phyloP scores from a whole-genome alignment of 495 filamentous ascomycete species.

The Podospora comata region DNA sequence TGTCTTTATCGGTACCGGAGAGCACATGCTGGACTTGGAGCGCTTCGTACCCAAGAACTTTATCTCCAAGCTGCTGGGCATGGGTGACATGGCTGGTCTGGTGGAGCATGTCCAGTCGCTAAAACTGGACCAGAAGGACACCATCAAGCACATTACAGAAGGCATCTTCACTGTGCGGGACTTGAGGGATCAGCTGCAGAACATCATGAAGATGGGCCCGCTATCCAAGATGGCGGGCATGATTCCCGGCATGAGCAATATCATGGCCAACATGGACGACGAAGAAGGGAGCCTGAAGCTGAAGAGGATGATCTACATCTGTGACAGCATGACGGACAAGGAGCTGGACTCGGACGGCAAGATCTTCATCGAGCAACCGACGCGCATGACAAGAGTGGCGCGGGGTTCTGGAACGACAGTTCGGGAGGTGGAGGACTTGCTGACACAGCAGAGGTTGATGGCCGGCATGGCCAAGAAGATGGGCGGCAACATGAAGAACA shows the following conservation, averaged over 20 bases:
- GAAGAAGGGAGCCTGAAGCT: slow-evolving; percentile 90
- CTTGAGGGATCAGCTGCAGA: slow-evolving; percentile 88
- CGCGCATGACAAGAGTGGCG: slow-evolving; percentile 90
- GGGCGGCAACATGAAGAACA: slow-evolving; percentile 93
- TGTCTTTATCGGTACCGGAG: slow-evolving; percentile 95
- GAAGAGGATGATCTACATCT: slow-evolving; percentile 98
- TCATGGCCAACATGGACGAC: slow-evolving; percentile 95
- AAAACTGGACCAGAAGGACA: slow-evolving; percentile 96
- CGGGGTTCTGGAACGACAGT: slow-evolving; percentile 86
- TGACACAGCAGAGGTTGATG: slow-evolving; percentile 98
- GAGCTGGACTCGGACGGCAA: slow-evolving; percentile 95
- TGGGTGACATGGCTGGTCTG: slow-evolving; percentile 94
- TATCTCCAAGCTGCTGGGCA: slow-evolving; percentile 85
- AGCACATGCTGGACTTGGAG: slow-evolving; percentile 94
- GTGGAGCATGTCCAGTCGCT: slow-evolving; percentile 97
- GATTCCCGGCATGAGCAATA: slow-evolving; percentile 89
- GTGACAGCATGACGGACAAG: slow-evolving; percentile 93
- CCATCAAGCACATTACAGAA: slow-evolving; percentile 96
- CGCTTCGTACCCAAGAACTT: slow-evolving; percentile 88
- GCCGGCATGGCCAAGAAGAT: slow-evolving; percentile 98
- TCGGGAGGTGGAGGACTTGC: slow-evolving; percentile 92
- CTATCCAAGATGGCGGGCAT: slow-evolving; percentile 97
- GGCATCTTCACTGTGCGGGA: slow-evolving; percentile 96
- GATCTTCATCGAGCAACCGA: slow-evolving; percentile 86
- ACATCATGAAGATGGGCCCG: slow-evolving; percentile 99